Percentiles rank a stretch among this genome's conserved stretches.
These are phyloP conservation scores for Trypanosoma theileri DNA, from an alignment of 208 protist species.

Conservation along the genomic window DNA sequence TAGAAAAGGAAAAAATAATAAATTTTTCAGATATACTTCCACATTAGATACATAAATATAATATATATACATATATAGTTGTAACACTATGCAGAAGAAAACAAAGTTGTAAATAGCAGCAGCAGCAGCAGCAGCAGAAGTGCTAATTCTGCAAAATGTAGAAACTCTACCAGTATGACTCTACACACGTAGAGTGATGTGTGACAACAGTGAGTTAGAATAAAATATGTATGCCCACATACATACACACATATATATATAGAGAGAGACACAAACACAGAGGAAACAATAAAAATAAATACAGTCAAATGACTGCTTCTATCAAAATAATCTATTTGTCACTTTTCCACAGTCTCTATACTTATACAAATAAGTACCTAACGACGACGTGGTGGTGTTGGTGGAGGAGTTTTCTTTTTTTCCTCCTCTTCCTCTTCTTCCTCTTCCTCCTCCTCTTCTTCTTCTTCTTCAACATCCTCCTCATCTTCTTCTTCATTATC, in stretches of 20 bases:
- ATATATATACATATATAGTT: background rate
- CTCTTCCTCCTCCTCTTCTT: slow-evolving; percentile 3
- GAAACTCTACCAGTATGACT: background rate
- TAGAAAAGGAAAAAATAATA: background rate
- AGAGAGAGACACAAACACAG: no score
- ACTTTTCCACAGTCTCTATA: background rate
- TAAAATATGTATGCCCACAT: no score
- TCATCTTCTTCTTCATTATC: slow-evolving; percentile 17
- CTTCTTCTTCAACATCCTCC: background rate
- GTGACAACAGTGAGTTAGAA: no score
- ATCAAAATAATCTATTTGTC: no score
- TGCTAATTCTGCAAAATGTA: background rate
- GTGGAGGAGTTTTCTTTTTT: background rate
- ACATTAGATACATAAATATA: background rate
- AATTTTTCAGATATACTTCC: background rate
- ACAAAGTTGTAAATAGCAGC: background rate
- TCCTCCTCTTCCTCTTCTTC: slow-evolving; percentile 13
- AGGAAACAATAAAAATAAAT: no score
- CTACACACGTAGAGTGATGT: background rate
- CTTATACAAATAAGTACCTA: background rate
- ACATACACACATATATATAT: no score
- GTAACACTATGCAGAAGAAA: background rate
- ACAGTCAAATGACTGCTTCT: no score
- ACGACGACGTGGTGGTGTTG: background rate
- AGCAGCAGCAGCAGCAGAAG: background rate